Conservation (phyloP, 352 stramenopile genomes). For the Phytophthora pistaciae region DNA sequence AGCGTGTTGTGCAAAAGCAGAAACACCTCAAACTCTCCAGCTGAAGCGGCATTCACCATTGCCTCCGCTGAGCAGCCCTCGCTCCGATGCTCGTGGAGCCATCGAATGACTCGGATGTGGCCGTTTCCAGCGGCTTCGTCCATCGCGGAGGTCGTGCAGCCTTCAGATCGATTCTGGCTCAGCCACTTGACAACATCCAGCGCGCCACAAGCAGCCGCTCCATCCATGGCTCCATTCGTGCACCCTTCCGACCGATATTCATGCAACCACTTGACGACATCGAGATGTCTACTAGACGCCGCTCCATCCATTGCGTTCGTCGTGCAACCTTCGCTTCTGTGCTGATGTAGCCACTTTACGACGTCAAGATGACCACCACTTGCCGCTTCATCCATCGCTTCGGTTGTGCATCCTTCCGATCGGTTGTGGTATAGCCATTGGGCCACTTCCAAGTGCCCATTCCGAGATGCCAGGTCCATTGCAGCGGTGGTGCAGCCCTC, state of each 20-base stretch:
- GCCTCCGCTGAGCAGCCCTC: conserved; percentile 1
- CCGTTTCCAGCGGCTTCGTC: neutral
- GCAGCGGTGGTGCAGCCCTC: neutral
- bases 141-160: neutral
- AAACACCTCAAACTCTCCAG: conserved; percentile 6
- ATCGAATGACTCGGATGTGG: neutral
- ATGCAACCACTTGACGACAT: conserved; percentile 6
- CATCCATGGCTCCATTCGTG: conserved; percentile 1
- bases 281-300: conserved; percentile 1
- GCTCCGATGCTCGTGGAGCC: neutral
- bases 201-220: neutral
- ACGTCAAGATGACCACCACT: conserved; percentile 2
- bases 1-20: conserved; percentile 1
- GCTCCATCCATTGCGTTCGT: conserved; percentile 2
- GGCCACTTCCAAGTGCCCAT: neutral
- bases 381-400: neutral
- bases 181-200: neutral
- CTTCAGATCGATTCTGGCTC: neutral
- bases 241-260: neutral
- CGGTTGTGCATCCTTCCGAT: neutral
- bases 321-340: neutral
- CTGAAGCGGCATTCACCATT: neutral
- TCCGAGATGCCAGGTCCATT: neutral
- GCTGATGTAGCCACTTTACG: neutral
- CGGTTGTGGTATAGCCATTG: neutral